Percentiles rank a stretch among this genome's conserved stretches.
Evolutionary conservation across 345 rosid genomes (phyloP).

Genomic region (Dipteronia sinensis): DNA sequence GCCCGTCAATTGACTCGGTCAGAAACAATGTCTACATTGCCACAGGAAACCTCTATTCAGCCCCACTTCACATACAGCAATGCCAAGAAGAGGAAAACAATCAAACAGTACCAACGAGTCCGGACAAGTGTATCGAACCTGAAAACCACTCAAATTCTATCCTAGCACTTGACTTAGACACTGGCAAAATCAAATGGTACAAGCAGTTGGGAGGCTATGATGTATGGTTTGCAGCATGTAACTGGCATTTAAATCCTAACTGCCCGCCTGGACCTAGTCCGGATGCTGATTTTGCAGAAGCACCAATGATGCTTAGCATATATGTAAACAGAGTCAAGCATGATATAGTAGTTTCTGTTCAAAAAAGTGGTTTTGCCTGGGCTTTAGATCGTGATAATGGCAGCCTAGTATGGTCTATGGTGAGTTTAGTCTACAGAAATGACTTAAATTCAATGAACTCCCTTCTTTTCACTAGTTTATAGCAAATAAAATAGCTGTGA

Average conservation of each 20-base stretch:
- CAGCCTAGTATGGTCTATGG: slow-evolving; percentile 30
- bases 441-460: no score
- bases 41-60: slow-evolving; percentile 40
- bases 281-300: slow-evolving; percentile 40
- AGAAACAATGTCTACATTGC: slow-evolving; percentile 36
- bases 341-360: slow-evolving; percentile 31
- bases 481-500: not conserved
- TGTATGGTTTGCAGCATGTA: slow-evolving; percentile 35
- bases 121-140: slow-evolving; percentile 29
- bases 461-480: no score
- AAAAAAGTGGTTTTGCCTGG: slow-evolving; percentile 45
- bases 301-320: slow-evolving; percentile 32
- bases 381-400: slow-evolving; percentile 28
- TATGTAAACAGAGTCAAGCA: slow-evolving; percentile 5
- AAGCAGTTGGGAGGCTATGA: slow-evolving; percentile 36
- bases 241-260: slow-evolving; percentile 10
- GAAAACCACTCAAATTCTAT: slow-evolving; percentile 33
- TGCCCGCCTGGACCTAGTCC: slow-evolving; percentile 38
- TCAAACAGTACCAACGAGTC: slow-evolving; percentile 18
- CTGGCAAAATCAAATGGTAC: slow-evolving; percentile 28
- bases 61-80: slow-evolving; percentile 19
- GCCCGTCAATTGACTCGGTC: slow-evolving; percentile 32
- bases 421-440: slow-evolving; percentile 10
- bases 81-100: slow-evolving; percentile 37
- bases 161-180: slow-evolving; percentile 27